Conservation (phyloP, 2,329 filamentous ascomycete genomes). For the Fusarium scirpi region DNA sequence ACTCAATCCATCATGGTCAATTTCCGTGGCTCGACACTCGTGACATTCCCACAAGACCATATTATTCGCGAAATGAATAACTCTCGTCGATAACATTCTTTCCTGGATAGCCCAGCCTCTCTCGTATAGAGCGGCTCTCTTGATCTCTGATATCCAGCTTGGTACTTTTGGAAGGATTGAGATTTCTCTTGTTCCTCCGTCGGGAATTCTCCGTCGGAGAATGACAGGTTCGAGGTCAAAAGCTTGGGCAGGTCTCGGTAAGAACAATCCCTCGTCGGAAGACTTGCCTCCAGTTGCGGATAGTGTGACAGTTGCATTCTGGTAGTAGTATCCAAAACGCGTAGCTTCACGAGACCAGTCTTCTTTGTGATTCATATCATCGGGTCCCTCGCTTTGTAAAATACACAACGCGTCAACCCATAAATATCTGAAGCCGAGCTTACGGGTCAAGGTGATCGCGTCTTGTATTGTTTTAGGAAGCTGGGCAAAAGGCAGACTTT, state of each 20-base stretch:
- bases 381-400: not conserved
- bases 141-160: not conserved
- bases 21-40: not conserved
- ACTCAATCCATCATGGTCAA: not conserved
- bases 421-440: not conserved
- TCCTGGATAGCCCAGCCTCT: slow-evolving; percentile 3
- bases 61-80: not conserved
- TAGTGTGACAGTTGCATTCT: not conserved
- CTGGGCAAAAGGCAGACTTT: not conserved
- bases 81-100: not conserved
- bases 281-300: not conserved
- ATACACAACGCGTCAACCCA: not conserved
- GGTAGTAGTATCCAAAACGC: not conserved
- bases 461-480: not conserved
- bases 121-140: not conserved
- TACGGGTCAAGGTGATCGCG: not conserved
- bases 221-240: not conserved
- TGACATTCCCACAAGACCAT: slow-evolving; percentile 6
- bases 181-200: not conserved
- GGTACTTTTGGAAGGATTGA: not conserved
- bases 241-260: not conserved
- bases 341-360: not conserved
- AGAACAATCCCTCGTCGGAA: not conserved
- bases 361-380: not conserved
- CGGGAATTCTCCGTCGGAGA: not conserved